Percentiles rank a stretch among this genome's conserved stretches.
Conservation (phyloP, 345 rosid genomes). For the Anastatica hierochuntica region DNA sequence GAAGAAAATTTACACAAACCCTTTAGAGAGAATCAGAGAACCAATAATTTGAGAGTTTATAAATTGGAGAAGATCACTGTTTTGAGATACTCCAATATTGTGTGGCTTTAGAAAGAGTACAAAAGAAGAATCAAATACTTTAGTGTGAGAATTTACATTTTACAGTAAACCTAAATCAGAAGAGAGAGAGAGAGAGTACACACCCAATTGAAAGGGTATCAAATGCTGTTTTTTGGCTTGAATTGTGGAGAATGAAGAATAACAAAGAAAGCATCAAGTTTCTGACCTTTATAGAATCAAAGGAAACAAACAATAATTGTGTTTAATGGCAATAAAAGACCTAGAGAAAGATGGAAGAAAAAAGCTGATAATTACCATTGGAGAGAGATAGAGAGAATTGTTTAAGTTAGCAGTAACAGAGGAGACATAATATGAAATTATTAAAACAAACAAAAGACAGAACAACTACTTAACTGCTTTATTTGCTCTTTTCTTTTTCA, state of each 20-base stretch:
- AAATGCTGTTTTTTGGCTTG: conserved; percentile 53
- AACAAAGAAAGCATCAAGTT: conserved; percentile 54
- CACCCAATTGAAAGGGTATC: conserved; percentile 36
- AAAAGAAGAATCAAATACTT: conserved; percentile 50
- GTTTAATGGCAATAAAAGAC: conserved; percentile 25
- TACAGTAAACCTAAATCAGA: too few relatives aligned
- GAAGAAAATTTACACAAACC: conserved; percentile 16
- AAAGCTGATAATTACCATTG: conserved; percentile 14
- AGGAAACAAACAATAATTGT: conserved; percentile 18
- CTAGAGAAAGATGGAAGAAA: conserved; percentile 11
- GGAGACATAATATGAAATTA: conserved; percentile 45
- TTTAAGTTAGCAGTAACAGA: conserved; percentile 38
- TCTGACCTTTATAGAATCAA: conserved; percentile 41
- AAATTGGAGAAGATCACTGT: too few relatives aligned
- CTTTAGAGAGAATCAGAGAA: too few relatives aligned
- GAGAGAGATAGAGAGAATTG: conserved; percentile 19
- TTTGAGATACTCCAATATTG: conserved; percentile 40
- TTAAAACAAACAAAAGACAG: conserved; percentile 39
- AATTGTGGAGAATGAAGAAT: conserved; percentile 20
- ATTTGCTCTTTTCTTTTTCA: conserved; percentile 34
- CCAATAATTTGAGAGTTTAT: too few relatives aligned
- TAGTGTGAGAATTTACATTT: too few relatives aligned
- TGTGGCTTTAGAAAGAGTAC: conserved; percentile 30
- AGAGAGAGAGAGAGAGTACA: too few relatives aligned
- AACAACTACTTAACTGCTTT: conserved; percentile 61